These are phyloP conservation scores for Thalassiosira ordinaria DNA, from an alignment of 352 stramenopile species.

Conservation along the genomic window DNA sequence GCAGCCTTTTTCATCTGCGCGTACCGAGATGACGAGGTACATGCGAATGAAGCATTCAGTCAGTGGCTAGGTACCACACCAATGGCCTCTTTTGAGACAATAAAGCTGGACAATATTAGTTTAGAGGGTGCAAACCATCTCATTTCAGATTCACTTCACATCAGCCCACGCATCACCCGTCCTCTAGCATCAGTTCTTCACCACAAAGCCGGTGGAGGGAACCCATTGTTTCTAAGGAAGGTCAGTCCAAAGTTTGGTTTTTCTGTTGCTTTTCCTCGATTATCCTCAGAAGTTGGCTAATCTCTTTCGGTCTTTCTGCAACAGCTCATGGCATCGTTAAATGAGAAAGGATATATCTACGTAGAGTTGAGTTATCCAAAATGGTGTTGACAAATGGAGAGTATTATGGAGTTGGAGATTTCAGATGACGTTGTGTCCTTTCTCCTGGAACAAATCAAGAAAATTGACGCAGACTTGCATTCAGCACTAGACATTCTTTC, in stretches of 20 bases:
- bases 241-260: no score
- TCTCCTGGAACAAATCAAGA: slow-evolving; percentile 37
- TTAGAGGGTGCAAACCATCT: slow-evolving; percentile 37
- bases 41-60: slow-evolving; percentile 1
- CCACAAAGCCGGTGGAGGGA: slow-evolving; percentile 34
- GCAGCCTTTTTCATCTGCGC: slow-evolving; percentile 41
- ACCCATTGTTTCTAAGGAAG: neutral
- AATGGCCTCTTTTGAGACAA: slow-evolving; percentile 21
- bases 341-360: slow-evolving; percentile 27
- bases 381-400: slow-evolving; percentile 40
- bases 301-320: no score
- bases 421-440: slow-evolving; percentile 42
- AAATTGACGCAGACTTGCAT: slow-evolving; percentile 24
- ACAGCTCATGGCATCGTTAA: slow-evolving; percentile 27
- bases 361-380: slow-evolving; percentile 19
- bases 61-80: slow-evolving; percentile 23
- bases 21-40: slow-evolving; percentile 41
- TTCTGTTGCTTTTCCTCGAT: no score
- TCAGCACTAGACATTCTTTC: slow-evolving; percentile 41
- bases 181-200: slow-evolving; percentile 40
- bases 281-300: no score
- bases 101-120: slow-evolving; percentile 34
- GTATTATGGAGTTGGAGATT: slow-evolving; percentile 41
- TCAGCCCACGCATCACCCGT: slow-evolving; percentile 41
- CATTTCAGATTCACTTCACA: slow-evolving; percentile 40